Conservation (phyloP, 441 rosid genomes). For the Hura crepitans region DNA sequence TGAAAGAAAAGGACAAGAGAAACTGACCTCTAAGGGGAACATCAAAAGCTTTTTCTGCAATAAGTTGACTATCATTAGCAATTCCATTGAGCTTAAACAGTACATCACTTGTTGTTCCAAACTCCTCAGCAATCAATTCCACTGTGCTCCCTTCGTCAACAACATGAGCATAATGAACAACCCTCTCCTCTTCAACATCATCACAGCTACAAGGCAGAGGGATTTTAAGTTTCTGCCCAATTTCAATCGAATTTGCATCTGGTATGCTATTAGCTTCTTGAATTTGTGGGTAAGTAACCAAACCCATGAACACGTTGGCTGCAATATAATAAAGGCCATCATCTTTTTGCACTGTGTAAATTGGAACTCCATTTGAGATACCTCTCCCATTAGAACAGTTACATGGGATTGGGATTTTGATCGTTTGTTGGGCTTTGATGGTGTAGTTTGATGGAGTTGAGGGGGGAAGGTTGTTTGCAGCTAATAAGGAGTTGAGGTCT, state of each 20-base stretch:
- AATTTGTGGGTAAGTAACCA: constrained; percentile 31
- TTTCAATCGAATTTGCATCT: neutral
- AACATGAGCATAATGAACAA: constrained; percentile 57
- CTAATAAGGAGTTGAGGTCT: constrained; percentile 43
- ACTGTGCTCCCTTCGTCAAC: constrained; percentile 42
- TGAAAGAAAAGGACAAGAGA: neutral
- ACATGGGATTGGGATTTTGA: constrained; percentile 56
- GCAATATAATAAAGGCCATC: constrained; percentile 47
- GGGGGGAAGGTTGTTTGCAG: constrained; percentile 46
- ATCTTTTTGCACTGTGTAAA: constrained; percentile 39
- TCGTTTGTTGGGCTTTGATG: constrained; percentile 23
- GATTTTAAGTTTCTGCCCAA: constrained; percentile 43
- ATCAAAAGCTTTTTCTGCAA: constrained; percentile 46
- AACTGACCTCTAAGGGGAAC: constrained; percentile 63
- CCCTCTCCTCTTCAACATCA: constrained; percentile 34
- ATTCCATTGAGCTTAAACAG: constrained; percentile 47
- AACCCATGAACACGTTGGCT: constrained; percentile 28
- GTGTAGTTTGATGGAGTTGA: constrained; percentile 23
- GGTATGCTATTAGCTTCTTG: constrained; percentile 31
- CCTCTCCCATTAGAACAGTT: constrained; percentile 57
- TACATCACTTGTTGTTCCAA: constrained; percentile 33
- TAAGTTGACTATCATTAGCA: constrained; percentile 26
- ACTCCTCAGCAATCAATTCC: constrained; percentile 38
- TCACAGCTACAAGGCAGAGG: constrained; percentile 81
- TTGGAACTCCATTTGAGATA: constrained; percentile 38